phyloP scores from a whole-genome alignment of 257 asterid species.

The Echium plantagineum region DNA sequence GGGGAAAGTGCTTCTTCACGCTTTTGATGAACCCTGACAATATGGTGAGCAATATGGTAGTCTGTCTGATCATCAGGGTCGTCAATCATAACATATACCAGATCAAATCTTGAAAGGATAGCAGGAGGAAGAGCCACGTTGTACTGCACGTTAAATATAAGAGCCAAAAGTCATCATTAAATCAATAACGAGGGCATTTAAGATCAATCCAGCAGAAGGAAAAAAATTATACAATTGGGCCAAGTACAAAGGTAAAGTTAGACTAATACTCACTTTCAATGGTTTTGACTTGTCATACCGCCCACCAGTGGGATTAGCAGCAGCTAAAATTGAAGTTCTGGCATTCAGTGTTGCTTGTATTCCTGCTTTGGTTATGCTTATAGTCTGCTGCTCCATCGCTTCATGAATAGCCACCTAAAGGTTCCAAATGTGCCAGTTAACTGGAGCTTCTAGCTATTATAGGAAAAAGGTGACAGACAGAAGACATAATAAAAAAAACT shows the following conservation, averaged over 20 bases:
- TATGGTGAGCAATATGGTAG: constrained; percentile 87
- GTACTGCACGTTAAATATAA: constrained; percentile 45
- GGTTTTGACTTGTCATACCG: constrained; percentile 96
- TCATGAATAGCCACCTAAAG: constrained; percentile 95
- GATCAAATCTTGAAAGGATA: constrained; percentile 95
- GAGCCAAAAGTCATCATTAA: constrained; percentile 11
- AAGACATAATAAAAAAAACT: constrained; percentile 7
- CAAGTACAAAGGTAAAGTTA: not conserved
- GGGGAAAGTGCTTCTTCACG: constrained; percentile 77
- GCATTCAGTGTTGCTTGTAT: constrained; percentile 98
- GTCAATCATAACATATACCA: constrained; percentile 95
- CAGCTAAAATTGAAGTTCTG: constrained; percentile 94
- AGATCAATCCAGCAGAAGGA: not conserved
- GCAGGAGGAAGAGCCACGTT: constrained; percentile 99
- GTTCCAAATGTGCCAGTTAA: constrained; percentile 5
- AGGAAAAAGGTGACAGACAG: not conserved
- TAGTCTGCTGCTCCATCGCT: constrained; percentile 99
- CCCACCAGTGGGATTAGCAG: constrained; percentile 99
- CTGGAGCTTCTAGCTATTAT: constrained; percentile 7
- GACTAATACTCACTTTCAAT: constrained; percentile 50
- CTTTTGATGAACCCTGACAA: constrained; percentile 89
- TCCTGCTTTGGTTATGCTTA: constrained; percentile 99
- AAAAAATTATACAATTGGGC: not conserved
- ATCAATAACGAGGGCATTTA: not conserved
- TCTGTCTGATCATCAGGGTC: constrained; percentile 96